A percentile compares a stretch with the other conserved stretches of the same genome.
phyloP scores from a whole-genome alignment of 2,329 filamentous ascomycete genomes.

The Cladosporium velox region DNA sequence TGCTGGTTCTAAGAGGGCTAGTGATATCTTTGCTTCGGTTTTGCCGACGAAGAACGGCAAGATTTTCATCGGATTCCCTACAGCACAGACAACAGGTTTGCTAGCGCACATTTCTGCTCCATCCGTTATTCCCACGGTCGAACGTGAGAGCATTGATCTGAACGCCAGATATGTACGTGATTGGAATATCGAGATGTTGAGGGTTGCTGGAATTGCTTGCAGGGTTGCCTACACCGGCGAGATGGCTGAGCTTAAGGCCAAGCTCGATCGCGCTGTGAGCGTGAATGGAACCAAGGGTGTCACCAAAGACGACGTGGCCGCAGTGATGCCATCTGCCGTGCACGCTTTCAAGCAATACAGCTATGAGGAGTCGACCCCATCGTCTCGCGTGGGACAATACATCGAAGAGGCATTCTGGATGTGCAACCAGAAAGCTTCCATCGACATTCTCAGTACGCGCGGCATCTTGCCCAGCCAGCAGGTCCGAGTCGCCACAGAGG shows the following conservation, averaged over 20 bases:
- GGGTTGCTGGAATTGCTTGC: conserved; percentile 86
- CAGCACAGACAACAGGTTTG: conserved; percentile 92
- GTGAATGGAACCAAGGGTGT: conserved; percentile 47
- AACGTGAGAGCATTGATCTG: conserved; percentile 93
- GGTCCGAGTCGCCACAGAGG: conserved; percentile 73
- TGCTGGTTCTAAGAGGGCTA: conserved; percentile 56
- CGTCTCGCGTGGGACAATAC: conserved; percentile 75
- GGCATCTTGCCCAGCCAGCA: conserved; percentile 83
- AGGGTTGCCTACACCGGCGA: conserved; percentile 85
- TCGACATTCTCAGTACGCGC: conserved; percentile 84
- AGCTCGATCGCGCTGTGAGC: conserved; percentile 44
- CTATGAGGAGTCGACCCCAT: conserved; percentile 87
- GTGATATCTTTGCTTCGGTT: conserved; percentile 86
- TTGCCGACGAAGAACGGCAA: conserved; percentile 85
- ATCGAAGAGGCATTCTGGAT: conserved; percentile 98
- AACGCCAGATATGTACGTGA: conserved; percentile 92
- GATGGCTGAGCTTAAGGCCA: conserved; percentile 71
- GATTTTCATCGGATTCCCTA: conserved; percentile 97
- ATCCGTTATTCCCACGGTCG: conserved; percentile 94
- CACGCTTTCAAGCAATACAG: conserved; percentile 87
- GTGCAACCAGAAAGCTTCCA: conserved; percentile 75
- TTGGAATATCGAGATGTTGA: conserved; percentile 93
- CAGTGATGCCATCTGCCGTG: conserved; percentile 73
- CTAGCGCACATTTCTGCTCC: conserved; percentile 94
- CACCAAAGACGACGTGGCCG: conserved; percentile 63